These are phyloP conservation scores for Saccharomyces pastorianus DNA, from an alignment of 1,139 yeast genomes.

Conservation along the genomic window DNA sequence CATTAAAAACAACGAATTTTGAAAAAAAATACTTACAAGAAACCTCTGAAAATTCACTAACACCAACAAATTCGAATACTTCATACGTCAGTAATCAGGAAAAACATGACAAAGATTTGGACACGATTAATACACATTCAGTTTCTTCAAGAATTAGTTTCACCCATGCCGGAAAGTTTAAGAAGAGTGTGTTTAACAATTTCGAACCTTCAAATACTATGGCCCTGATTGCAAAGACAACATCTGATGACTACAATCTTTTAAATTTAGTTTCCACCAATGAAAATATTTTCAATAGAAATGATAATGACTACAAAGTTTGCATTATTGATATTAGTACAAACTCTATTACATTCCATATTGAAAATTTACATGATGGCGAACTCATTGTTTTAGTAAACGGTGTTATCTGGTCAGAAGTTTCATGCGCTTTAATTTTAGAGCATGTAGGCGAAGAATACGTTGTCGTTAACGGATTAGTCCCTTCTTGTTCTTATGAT, in stretches of 20 bases:
- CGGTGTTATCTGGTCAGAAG: slow-evolving; percentile 55
- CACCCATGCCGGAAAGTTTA: slow-evolving; percentile 3
- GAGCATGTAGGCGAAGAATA: slow-evolving; percentile 35
- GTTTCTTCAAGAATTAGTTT: background rate
- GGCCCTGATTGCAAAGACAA: slow-evolving; percentile 35
- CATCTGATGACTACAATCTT: slow-evolving; percentile 34
- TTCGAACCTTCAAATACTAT: slow-evolving; percentile 18
- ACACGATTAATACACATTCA: background rate
- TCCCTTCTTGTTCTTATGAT: slow-evolving; percentile 62
- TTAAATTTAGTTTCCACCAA: slow-evolving; percentile 29
- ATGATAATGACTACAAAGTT: slow-evolving; percentile 32
- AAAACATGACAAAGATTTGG: slow-evolving; percentile 1
- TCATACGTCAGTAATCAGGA: background rate
- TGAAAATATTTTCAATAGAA: slow-evolving; percentile 25
- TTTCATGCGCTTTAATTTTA: slow-evolving; percentile 35
- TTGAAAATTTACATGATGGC: slow-evolving; percentile 36
- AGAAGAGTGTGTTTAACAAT: slow-evolving; percentile 24
- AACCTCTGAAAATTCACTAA: slow-evolving; percentile 7
- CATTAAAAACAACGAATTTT: slow-evolving; percentile 46
- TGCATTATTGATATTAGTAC: slow-evolving; percentile 48
- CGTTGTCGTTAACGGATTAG: slow-evolving; percentile 53
- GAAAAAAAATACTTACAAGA: slow-evolving; percentile 23
- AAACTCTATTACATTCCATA: slow-evolving; percentile 42
- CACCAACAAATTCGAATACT: background rate
- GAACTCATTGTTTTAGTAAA: slow-evolving; percentile 46